Evolutionary conservation across 2,329 filamentous ascomycete genomes (phyloP), one percentile per base, ranked within the genome.

Genomic region (Stachybotrys echinatus): DNA sequence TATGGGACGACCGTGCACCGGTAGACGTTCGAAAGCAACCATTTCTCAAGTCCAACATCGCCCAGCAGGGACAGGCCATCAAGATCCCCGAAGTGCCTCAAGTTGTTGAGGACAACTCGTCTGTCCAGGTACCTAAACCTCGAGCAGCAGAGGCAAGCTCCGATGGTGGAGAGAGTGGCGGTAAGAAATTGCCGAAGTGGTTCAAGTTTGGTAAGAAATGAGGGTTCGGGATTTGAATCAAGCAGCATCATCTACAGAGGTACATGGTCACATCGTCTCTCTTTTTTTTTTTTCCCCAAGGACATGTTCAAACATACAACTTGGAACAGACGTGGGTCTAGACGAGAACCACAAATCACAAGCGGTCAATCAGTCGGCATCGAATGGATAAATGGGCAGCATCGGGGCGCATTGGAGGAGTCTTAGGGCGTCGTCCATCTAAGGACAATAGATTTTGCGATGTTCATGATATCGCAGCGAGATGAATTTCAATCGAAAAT

Each of bases 151-250:
- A 71, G 54, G 65, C 67, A 57, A 61, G 64, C 18, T 66, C 69
- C 48, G 64, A 69, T 48, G 61, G 71, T 47, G 66, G 64, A 12
- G 69, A 70, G 39, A 64, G 68, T 47, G 60, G 70, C 48, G 64
- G 58, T 12, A 78, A 76, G 66, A 75, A 74, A 57, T 53, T 75
- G 43, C 85, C 86, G 14, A 89, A 87, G 65, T 88, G 87, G 79
- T 66, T 90, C 39, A 88, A 87, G 66, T 69, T 87, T 49, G 82
- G 81, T 7, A 91, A 88, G 78, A 91, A 90, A 71, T 62, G 59
- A 50, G 46, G 20, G 12, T 20, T 3, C n/a, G 20, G 27, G 27
- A n/a, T n/a, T n/a, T n/a, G n/a, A n/a, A n/a, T n/a, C n/a, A n/a
- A n/a, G n/a, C n/a, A n/a, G n/a, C n/a, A n/a, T n/a, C n/a, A n/a